Conservation (phyloP, 2,329 filamentous ascomycete species). For the Proliferodiscus dingleyae region DNA sequence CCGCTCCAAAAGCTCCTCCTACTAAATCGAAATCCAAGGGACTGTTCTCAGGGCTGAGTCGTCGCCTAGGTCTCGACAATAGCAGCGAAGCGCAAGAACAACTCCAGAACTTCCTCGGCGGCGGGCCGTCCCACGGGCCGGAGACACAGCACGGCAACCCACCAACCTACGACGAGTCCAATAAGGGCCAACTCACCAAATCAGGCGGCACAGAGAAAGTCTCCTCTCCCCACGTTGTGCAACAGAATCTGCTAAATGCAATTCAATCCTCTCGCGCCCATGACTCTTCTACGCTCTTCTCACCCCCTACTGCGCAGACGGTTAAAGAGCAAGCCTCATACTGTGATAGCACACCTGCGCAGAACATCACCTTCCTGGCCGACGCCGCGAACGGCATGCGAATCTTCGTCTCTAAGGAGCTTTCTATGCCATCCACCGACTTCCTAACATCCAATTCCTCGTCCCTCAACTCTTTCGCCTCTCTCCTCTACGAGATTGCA, state of each 20-base stretch:
- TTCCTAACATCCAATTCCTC: constrained; percentile 60
- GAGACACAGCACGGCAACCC: constrained; percentile 18
- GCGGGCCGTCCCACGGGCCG: constrained; percentile 7
- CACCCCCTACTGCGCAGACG: constrained; percentile 62
- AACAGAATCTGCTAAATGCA: constrained; percentile 71
- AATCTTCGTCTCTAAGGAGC: constrained; percentile 61
- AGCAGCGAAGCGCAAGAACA: constrained; percentile 39
- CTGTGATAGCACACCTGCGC: constrained; percentile 71
- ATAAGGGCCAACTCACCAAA: constrained; percentile 11
- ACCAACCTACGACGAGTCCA: constrained; percentile 24
- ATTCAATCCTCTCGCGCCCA: constrained; percentile 74
- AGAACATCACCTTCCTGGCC: constrained; percentile 67
- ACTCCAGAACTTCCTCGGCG: constrained; percentile 40
- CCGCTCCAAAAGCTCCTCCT: constrained; percentile 22
- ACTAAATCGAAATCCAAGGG: constrained; percentile 43
- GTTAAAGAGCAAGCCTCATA: constrained; percentile 82
- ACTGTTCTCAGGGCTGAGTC: constrained; percentile 63
- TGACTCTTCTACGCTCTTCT: constrained; percentile 69
- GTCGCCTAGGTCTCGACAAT: constrained; percentile 62
- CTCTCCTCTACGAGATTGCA: constrained; percentile 63
- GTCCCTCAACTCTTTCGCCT: constrained; percentile 65
- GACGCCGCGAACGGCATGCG: constrained; percentile 68
- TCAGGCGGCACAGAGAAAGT: constrained; percentile 37
- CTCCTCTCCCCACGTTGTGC: constrained; percentile 55
- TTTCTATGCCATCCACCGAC: constrained; percentile 42